Evolutionary conservation across 768 basidiomycete species (phyloP), one percentile per base, ranked within the genome.

Genomic region (Xanthoconium purpureum): DNA sequence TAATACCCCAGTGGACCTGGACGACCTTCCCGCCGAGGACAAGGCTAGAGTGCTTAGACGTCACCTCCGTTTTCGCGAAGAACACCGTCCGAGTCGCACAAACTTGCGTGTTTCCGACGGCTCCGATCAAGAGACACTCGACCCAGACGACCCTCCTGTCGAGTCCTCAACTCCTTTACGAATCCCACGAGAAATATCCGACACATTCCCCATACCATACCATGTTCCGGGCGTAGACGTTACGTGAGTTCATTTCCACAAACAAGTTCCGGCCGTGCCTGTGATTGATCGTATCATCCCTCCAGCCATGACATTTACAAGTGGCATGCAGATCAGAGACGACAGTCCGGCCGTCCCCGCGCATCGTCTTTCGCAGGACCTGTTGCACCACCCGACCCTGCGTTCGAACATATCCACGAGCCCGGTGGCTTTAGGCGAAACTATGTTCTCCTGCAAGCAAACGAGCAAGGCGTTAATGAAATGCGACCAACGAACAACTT

Each of bases 401-500:
- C 82, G 3, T 90, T 97, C 54, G 88, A 94, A 64, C 92, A 95
- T 63, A 94, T 98, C 50, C 92, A 93, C 58, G 91, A 96, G 67
- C 96, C 95, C 0, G 95, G 95, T 53, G 95, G 94, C 2, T 97
- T 98, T 73, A 80, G 95, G 62, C 80, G 95, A 51, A 92, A 95
- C 71, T 97, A 92, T 70, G 77, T 98, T 9, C 74, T 87, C 32
- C 71, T 89, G 54, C 84, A 82, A 47, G 87, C 91, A 4, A 82
- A 80, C 47, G 87, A 88, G 58, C 82, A 86, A 56, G 84, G 84
- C 10, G 66, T 71, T 20, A 82, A 81, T 40, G 86, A 88, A 57
- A 79, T 72, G 14, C 82, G 84, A 47, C 77, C 93, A 57, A 70
- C 82, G 32, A 87, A 87, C 65, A 95, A 91, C 66, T 95, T 96